Evolutionary conservation across 768 basidiomycete genomes (phyloP).

Genomic region (Mycena rebaudengoi): DNA sequence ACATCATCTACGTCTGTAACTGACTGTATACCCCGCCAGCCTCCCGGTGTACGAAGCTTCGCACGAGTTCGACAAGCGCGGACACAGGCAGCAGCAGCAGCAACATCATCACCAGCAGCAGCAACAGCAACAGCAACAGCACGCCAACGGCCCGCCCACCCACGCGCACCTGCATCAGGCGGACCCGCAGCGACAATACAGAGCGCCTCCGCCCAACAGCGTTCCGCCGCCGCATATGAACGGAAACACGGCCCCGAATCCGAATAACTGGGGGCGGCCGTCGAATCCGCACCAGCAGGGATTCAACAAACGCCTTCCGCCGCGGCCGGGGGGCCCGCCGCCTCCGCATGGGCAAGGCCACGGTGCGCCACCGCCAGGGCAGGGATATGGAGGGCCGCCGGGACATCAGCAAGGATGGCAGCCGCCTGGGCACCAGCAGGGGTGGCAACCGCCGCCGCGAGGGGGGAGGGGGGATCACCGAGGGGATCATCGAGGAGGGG

Average conservation of each 20-base stretch:
- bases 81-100: slow-evolving; percentile 56
- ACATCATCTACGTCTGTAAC: neutral
- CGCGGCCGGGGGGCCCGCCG: neutral
- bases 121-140: slow-evolving; percentile 32
- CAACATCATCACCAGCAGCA: slow-evolving; percentile 20
- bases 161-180: neutral
- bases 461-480: no score
- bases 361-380: neutral
- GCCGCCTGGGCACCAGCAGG: no score
- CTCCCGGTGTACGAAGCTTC: slow-evolving; percentile 83
- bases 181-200: slow-evolving; percentile 14
- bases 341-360: no score
- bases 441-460: no score
- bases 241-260: no score
- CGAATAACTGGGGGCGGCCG: slow-evolving; percentile 8
- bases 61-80: slow-evolving; percentile 83
- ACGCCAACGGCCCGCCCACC: neutral
- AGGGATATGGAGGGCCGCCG: no score
- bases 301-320: no score
- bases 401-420: no score
- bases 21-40: slow-evolving; percentile 45
- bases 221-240: slow-evolving; percentile 5
- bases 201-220: slow-evolving; percentile 8
- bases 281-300: no score
- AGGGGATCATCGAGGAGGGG: no score